Evolutionary conservation across 2,329 filamentous ascomycete genomes (phyloP).

Genomic region (Diatrype stigma): DNA sequence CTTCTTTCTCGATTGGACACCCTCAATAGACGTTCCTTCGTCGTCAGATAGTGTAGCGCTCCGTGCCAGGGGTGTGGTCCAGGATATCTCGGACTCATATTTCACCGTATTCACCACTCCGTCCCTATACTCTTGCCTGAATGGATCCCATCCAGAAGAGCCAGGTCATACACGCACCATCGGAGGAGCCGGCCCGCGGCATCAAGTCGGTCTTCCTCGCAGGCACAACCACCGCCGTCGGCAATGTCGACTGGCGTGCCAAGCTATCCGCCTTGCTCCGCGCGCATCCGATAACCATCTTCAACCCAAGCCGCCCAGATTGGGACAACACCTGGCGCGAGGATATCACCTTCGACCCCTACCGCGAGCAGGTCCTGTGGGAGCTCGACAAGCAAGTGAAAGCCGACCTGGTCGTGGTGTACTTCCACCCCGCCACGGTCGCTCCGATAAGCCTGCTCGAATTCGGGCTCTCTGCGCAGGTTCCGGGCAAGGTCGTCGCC

Average conservation of each 20-base stretch:
- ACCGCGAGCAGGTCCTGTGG: conserved; percentile 7
- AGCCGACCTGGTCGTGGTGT: conserved; percentile 8
- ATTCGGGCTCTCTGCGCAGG: conserved; percentile 6
- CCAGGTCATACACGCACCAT: neutral
- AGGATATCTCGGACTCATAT: neutral
- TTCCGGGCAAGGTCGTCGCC: conserved; percentile 3
- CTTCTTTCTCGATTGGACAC: too few relatives aligned
- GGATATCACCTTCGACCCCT: conserved; percentile 2
- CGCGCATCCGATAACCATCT: neutral
- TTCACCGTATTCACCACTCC: neutral
- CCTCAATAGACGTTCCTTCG: too few relatives aligned
- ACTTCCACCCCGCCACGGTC: conserved; percentile 7
- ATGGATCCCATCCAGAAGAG: neutral
- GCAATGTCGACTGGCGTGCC: conserved; percentile 1
- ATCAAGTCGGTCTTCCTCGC: neutral
- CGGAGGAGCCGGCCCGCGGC: neutral
- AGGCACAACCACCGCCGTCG: neutral
- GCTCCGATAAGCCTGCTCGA: conserved; percentile 8
- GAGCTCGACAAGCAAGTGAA: conserved; percentile 9
- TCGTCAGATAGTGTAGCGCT: too few relatives aligned
- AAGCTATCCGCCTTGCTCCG: conserved; percentile 1
- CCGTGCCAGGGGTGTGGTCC: too few relatives aligned
- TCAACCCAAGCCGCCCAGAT: conserved; percentile 2
- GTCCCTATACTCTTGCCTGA: neutral
- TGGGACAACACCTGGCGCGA: conserved; percentile 4